Evolutionary conservation across 345 rosid species (phyloP).

Genomic region (Clausena lansium): DNA sequence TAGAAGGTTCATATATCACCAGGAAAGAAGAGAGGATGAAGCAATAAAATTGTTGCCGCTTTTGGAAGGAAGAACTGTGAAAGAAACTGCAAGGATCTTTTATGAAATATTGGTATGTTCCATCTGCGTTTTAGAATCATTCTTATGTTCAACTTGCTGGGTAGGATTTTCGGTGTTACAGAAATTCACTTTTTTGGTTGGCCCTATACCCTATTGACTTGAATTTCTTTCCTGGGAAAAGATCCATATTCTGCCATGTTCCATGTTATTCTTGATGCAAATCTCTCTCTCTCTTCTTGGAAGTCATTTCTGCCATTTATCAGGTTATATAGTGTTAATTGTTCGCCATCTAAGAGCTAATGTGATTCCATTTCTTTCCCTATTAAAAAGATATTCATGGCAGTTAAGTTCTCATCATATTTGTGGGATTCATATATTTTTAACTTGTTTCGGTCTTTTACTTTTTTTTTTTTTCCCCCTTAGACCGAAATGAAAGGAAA

Average conservation of each 20-base stretch:
- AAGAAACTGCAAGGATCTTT: conserved; percentile 68
- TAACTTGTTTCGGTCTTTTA: not conserved
- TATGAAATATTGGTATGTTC: conserved; percentile 78
- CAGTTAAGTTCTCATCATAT: not conserved
- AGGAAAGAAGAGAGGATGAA: conserved; percentile 43
- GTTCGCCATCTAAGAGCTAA: not conserved
- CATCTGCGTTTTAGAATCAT: not conserved
- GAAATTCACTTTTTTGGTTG: not conserved
- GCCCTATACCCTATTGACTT: not conserved
- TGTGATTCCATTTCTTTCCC: not conserved
- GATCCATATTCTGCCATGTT: not conserved
- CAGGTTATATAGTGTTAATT: not conserved
- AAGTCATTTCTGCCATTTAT: not conserved
- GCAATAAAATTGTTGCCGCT: conserved; percentile 46
- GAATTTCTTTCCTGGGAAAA: not conserved
- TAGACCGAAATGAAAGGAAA: not conserved
- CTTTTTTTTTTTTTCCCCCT: no score
- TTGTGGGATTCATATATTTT: not conserved
- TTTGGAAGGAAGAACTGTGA: conserved; percentile 52
- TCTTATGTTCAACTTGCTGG: not conserved
- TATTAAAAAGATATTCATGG: not conserved
- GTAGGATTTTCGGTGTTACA: not conserved
- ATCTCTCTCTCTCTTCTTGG: not conserved
- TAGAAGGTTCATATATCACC: conserved; percentile 35
- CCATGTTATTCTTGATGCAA: not conserved